Evolutionary conservation across 2,329 filamentous ascomycete genomes (phyloP).

Genomic region (Sarocladium kiliense): DNA sequence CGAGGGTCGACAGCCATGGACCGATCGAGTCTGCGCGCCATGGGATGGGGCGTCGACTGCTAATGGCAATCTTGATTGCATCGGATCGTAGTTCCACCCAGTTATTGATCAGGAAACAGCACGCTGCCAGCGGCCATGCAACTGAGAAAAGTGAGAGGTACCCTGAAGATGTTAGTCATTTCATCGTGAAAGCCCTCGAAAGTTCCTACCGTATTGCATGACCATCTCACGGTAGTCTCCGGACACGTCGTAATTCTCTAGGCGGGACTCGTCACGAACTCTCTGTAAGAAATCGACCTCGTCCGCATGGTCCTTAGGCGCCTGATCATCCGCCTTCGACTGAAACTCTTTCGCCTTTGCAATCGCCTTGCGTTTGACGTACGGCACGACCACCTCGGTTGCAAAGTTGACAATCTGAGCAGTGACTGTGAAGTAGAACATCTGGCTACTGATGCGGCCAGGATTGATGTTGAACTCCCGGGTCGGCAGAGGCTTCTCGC

Average conservation of each 20-base stretch:
- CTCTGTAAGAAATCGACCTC: slow-evolving; percentile 76
- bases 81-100: slow-evolving; percentile 94
- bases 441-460: slow-evolving; percentile 76
- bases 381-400: slow-evolving; percentile 80
- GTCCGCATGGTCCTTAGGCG: slow-evolving; percentile 60
- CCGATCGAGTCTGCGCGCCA: slow-evolving; percentile 91
- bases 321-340: slow-evolving; percentile 39
- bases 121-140: slow-evolving; percentile 87
- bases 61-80: slow-evolving; percentile 86
- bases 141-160: slow-evolving; percentile 90
- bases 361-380: slow-evolving; percentile 72
- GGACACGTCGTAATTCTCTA: slow-evolving; percentile 84
- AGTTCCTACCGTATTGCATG: slow-evolving; percentile 62
- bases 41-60: slow-evolving; percentile 84
- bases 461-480: slow-evolving; percentile 76
- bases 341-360: slow-evolving; percentile 75
- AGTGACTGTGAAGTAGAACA: slow-evolving; percentile 94
- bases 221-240: slow-evolving; percentile 91
- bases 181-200: background rate
- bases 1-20: slow-evolving; percentile 80
- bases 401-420: slow-evolving; percentile 85
- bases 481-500: slow-evolving; percentile 64
- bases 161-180: slow-evolving; percentile 37
- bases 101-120: slow-evolving; percentile 90
- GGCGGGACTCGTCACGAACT: slow-evolving; percentile 75